phyloP scores from a whole-genome alignment of 495 filamentous ascomycete species.

The Xylaria acuta region DNA sequence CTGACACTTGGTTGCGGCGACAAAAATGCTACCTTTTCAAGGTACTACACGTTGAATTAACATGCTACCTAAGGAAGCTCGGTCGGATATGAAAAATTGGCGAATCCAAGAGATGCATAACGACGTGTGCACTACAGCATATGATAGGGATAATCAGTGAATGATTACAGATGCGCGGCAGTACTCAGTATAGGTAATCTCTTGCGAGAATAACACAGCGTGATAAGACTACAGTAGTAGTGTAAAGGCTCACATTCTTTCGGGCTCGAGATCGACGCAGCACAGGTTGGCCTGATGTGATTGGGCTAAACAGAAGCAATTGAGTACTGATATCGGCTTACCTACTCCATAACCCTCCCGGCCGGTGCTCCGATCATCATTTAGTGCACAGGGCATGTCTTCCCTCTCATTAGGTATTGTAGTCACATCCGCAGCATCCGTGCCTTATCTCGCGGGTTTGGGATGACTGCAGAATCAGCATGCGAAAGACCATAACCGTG shows the following conservation, averaged over 20 bases:
- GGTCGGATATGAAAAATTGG: background rate
- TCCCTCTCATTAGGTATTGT: background rate
- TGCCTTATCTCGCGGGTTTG: conserved; percentile 2
- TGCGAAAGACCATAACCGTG: background rate
- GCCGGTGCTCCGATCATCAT: background rate
- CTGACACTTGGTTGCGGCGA: conserved; percentile 15
- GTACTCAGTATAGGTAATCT: background rate
- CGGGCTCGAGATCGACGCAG: background rate
- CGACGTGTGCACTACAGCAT: background rate
- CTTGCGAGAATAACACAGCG: background rate
- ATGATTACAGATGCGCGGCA: background rate
- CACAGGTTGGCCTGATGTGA: background rate
- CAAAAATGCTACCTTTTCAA: background rate
- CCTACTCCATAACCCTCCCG: background rate
- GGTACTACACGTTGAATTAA: background rate
- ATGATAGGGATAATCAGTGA: background rate
- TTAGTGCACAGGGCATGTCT: background rate
- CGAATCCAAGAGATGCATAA: background rate
- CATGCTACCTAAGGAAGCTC: conserved; percentile 12
- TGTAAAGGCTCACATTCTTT: background rate
- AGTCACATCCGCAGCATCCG: conserved; percentile 18
- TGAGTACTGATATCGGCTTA: conserved; percentile 10
- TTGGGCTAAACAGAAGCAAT: background rate
- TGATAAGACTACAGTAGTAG: background rate
- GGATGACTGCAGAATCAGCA: conserved; percentile 1